Evolutionary conservation across 1,139 yeast species (phyloP).

Genomic region (Blastobotrys raffinosifermentans): DNA sequence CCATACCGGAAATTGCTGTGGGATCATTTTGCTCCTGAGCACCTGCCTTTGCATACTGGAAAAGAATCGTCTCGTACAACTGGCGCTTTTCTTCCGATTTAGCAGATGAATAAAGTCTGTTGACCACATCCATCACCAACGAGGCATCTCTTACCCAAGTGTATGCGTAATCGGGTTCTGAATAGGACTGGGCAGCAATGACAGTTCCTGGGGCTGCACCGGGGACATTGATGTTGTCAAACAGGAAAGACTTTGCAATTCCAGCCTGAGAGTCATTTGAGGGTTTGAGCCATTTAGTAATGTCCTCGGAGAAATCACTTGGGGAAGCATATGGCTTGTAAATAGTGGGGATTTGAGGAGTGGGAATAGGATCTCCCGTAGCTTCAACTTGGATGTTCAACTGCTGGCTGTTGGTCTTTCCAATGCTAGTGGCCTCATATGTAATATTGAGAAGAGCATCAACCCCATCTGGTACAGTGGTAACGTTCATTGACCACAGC

Average conservation of each 20-base stretch:
- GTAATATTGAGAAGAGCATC: neutral
- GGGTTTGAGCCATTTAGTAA: conserved; percentile 2
- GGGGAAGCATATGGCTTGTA: conserved; percentile 4
- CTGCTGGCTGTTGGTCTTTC: neutral
- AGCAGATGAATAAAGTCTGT: too few species aligned
- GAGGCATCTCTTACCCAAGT: conserved; percentile 12
- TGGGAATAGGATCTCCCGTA: neutral
- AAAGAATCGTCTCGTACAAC: conserved; percentile 5
- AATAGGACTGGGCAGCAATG: conserved; percentile 11
- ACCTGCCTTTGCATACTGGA: neutral
- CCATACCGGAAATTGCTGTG: conserved; percentile 48
- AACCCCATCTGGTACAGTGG: conserved; percentile 1
- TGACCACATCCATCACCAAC: conserved; percentile 6
- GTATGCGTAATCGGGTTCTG: conserved; percentile 9
- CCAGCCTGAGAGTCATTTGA: neutral
- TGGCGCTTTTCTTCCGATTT: too few species aligned
- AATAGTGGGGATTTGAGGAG: neutral
- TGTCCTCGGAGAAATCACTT: conserved; percentile 6
- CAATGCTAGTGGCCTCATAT: neutral
- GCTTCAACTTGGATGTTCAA: neutral
- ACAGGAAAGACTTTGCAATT: conserved; percentile 1
- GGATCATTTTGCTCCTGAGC: neutral
- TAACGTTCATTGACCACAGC: neutral
- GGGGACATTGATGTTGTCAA: conserved; percentile 9
- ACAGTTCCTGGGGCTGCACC: conserved; percentile 10